Base-by-base conservation (phyloP, 768 basidiomycete genomes). In the Kwoniella pini region DNA sequence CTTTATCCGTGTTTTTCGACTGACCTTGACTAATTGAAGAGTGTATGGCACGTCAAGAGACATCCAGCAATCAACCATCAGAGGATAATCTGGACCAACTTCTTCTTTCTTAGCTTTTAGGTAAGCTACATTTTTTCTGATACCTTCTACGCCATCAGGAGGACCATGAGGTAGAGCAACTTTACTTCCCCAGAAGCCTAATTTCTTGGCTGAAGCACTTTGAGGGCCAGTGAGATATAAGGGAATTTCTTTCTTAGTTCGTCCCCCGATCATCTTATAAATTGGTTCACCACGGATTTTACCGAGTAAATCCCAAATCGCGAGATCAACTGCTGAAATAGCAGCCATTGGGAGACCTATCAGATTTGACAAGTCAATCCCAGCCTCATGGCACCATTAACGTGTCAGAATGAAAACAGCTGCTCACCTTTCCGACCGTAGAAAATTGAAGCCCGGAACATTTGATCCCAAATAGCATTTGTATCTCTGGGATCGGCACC, bases 241-340 rank as follows among this genome's bases (percentile, higher is more conserved):
- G 1, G 77, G 79, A 53, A 80, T 79, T 42, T 75, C 73, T 55
- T 77, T 75, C 71, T 80, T 80, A 48, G 76, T 77, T 28, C 72
- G 60, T 11, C 80, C 80, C 30, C 80, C 80, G 45, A 80, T 80
- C 77, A 80, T 78, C 71, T 79, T 80, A 76, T 80, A 80, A 31
- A 80, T 69, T 15, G 80, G 80, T 67, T 80, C 79, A 17, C 66
- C 66, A 30, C 80, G 73, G 60, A 80, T 75, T 67, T 80, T 79
- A 46, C 80, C 80, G 17, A 79, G 63, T 1, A 80, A 69, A 55
- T 80, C 80, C 79, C 80, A 80, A 52, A 80, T 75, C 26, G 79
- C 79, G 27, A 80, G 70, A 54, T 80, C 80, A 52, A 80, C 77
- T 28, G 77, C 80, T 19, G 77, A 78, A 55, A 80, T 74, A 28